Percentiles rank a stretch among this genome's conserved stretches.
Conservation (phyloP, 257 asterid species). For the Forsythia viridissima region DNA sequence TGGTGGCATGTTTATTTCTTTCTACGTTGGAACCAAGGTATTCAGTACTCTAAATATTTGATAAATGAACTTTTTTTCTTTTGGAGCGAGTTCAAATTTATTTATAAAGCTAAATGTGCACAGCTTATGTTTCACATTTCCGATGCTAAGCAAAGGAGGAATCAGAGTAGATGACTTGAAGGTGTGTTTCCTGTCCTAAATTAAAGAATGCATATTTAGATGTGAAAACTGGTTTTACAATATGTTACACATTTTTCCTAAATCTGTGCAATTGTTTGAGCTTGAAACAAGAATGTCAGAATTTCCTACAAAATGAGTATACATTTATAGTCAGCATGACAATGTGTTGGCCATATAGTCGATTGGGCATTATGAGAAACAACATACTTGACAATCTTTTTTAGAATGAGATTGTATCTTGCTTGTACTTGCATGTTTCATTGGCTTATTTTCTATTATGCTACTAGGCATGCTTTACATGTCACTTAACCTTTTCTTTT, state of each 20-base stretch:
- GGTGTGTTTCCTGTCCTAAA: conserved; percentile 23
- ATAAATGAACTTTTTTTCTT: conserved; percentile 14
- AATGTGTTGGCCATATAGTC: too few species aligned
- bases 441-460: neutral
- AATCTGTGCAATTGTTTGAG: conserved; percentile 3
- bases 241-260: neutral
- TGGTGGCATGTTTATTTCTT: conserved; percentile 68
- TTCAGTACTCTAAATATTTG: conserved; percentile 7
- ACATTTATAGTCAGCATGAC: neutral
- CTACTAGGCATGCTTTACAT: neutral
- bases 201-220: neutral
- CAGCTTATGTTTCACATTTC: conserved; percentile 91
- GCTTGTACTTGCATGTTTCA: too few species aligned
- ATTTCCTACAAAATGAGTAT: neutral
- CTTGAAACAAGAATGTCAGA: neutral
- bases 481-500: neutral
- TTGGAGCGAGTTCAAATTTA: conserved; percentile 25
- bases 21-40: conserved; percentile 95
- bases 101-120: conserved; percentile 28
- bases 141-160: conserved; percentile 67
- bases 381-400: neutral
- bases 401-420: neutral
- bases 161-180: conserved; percentile 39
- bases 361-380: neutral
- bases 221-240: neutral